A percentile compares a stretch with the other conserved stretches of the same genome.
Conservation (phyloP, 2,329 filamentous ascomycete genomes). For the Ophiocordyceps robertsii region DNA sequence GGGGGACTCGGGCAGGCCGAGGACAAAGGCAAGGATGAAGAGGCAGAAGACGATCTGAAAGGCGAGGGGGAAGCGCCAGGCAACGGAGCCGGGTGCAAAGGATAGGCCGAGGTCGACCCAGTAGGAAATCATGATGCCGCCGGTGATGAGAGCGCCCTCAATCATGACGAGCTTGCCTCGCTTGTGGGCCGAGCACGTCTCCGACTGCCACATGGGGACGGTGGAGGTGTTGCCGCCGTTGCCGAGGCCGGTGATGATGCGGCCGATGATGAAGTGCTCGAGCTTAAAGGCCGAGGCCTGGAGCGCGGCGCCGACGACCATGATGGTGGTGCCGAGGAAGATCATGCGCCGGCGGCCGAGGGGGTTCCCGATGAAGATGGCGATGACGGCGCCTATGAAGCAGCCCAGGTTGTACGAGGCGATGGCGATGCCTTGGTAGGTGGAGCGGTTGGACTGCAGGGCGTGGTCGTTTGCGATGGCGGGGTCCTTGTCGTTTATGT, state of each 20-base stretch:
- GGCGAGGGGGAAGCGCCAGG: slow-evolving; percentile 46
- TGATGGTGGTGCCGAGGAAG: slow-evolving; percentile 44
- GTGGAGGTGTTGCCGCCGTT: slow-evolving; percentile 45
- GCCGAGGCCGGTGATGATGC: slow-evolving; percentile 44
- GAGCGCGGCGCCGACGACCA: slow-evolving; percentile 42
- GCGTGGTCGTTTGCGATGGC: slow-evolving; percentile 18
- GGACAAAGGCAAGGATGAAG: slow-evolving; percentile 39
- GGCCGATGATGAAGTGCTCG: slow-evolving; percentile 42
- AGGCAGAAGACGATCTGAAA: slow-evolving; percentile 43
- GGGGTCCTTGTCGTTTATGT: slow-evolving; percentile 26
- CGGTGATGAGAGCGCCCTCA: slow-evolving; percentile 43
- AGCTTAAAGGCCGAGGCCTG: slow-evolving; percentile 43
- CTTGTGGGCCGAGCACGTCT: slow-evolving; percentile 42
- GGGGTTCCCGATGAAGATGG: slow-evolving; percentile 51
- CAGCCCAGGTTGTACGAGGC: slow-evolving; percentile 48
- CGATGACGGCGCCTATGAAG: slow-evolving; percentile 49
- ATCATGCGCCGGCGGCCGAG: slow-evolving; percentile 47
- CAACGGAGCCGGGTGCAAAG: slow-evolving; percentile 26
- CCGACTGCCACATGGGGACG: slow-evolving; percentile 46
- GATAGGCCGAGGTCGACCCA: slow-evolving; percentile 48
- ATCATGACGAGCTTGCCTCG: slow-evolving; percentile 49
- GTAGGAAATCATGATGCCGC: slow-evolving; percentile 43
- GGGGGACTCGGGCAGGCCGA: slow-evolving; percentile 40
- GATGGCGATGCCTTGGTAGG: slow-evolving; percentile 39
- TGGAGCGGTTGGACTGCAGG: slow-evolving; percentile 26